Evolutionary conservation across 2,329 filamentous ascomycete genomes (phyloP).

Genomic region (Botryotinia calthae): DNA sequence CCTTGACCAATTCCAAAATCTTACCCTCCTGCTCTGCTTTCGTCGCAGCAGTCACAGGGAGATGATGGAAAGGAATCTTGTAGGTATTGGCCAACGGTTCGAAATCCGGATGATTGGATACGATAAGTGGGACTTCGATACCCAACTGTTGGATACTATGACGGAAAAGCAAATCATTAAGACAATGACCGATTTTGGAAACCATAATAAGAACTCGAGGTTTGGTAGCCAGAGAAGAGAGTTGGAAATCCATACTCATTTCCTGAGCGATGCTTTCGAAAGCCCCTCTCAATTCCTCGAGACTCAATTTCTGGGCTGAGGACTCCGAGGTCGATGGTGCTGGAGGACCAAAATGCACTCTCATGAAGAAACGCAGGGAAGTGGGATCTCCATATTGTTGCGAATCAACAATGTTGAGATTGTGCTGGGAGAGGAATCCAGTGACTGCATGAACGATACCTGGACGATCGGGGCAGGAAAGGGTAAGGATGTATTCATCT

Average conservation of each 20-base stretch:
- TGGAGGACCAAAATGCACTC: conserved; percentile 73
- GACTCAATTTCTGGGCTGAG: conserved; percentile 41
- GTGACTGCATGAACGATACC: conserved; percentile 85
- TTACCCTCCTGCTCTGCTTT: conserved; percentile 70
- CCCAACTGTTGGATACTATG: conserved; percentile 67
- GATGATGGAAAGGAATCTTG: conserved; percentile 75
- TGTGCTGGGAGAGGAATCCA: conserved; percentile 68
- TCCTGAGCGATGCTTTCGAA: conserved; percentile 61
- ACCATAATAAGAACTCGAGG: conserved; percentile 83
- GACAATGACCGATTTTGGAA: conserved; percentile 82
- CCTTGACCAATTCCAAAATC: conserved; percentile 66
- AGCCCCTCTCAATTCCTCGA: conserved; percentile 50
- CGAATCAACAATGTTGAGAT: conserved; percentile 78
- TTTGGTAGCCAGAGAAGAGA: conserved; percentile 67
- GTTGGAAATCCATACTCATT: conserved; percentile 68
- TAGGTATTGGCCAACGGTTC: conserved; percentile 66
- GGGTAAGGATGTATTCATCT: conserved; percentile 60
- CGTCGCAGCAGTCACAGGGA: conserved; percentile 76
- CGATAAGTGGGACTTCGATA: conserved; percentile 73
- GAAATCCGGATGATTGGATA: conserved; percentile 80
- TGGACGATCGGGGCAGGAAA: conserved; percentile 80
- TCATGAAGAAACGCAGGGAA: conserved; percentile 81
- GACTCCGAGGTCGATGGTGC: conserved; percentile 37
- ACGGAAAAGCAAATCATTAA: conserved; percentile 81
- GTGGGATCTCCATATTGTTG: conserved; percentile 79